These are phyloP conservation scores for Spinacia oleracea DNA, from an alignment of 179 eudicot genomes.

Conservation along the genomic window DNA sequence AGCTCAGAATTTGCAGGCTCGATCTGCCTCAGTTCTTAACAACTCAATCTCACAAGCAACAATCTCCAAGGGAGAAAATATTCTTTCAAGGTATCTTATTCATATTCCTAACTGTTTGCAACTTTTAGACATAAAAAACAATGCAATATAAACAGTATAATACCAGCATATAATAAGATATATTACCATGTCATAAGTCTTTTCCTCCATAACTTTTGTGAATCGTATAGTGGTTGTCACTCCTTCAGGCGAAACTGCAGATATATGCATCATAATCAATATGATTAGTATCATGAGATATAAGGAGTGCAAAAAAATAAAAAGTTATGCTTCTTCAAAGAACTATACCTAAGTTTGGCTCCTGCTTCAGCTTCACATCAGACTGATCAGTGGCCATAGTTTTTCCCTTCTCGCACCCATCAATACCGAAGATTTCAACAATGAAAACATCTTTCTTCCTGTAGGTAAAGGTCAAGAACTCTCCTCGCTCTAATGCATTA, in stretches of 20 bases:
- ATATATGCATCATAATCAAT: neutral
- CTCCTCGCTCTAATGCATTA: conserved; percentile 20
- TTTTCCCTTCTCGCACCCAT: conserved; percentile 19
- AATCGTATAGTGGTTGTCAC: neutral
- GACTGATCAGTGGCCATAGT: conserved; percentile 3
- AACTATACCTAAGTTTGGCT: neutral
- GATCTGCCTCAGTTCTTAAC: too few relatives aligned
- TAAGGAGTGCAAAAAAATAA: conserved; percentile 2
- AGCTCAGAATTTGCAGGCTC: too few relatives aligned
- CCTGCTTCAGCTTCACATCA: conserved; percentile 2
- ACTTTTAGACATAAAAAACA: neutral
- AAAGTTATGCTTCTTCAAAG: neutral
- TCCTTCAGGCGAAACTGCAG: neutral
- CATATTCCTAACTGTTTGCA: too few relatives aligned
- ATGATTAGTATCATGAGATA: neutral
- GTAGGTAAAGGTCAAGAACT: conserved; percentile 30
- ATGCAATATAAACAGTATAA: neutral
- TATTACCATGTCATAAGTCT: conserved; percentile 4
- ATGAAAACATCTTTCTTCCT: conserved; percentile 12
- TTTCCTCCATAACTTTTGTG: neutral
- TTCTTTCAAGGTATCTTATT: too few relatives aligned
- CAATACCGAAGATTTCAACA: conserved; percentile 21
- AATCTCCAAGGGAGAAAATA: too few relatives aligned
- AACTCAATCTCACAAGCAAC: too few relatives aligned
- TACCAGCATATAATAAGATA: neutral